Base-by-base conservation (phyloP, 2,329 filamentous ascomycete species). In the Beauveria rudraprayagi region DNA sequence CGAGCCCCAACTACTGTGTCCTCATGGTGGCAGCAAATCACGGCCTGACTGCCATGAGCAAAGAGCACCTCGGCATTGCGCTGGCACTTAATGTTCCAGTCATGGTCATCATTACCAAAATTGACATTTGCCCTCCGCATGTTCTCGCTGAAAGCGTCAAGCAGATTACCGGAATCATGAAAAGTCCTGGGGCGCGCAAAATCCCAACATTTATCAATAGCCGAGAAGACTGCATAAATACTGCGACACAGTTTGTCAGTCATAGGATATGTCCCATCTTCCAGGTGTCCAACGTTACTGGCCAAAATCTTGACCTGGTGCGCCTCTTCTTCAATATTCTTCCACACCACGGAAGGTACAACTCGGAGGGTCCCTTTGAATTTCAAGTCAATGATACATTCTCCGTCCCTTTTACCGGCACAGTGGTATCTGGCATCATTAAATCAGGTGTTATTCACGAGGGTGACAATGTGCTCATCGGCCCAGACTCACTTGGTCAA, bases 21-120 rank as follows among this genome's bases (percentile, higher is more conserved):
- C 84, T 99, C 53, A 99, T 99, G 94, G 94, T 99, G 0, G 94
- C 94, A 14, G 94, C 94, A 19, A 99, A 99, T 69, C 97, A 99
- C 70, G 94, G 94, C 3, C 79, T 99, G 51, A 90, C 97, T 52
- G 94, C 94, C 22, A 99, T 97, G 94, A 96, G 91, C 75, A 96
- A 95, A 80, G 94, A 99, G 77, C 94, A 99, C 73, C 78, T 99
- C 4, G 94, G 94, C 17, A 96, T 99, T 65, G 93, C 94, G 0
- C 79, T 97, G 37, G 92, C 94, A 0, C 80, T 99, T 56, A 97
- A 97, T 70, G 93, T 99, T 11, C 94, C 94, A 0, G 91, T 99
- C 67, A 96, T 99, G 91, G 92, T 97, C 3, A 88, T 97, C 65
- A 87, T 97, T 65, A 99, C 93, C 73, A 99, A 97, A 78, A 96